Conservation (phyloP, 805 yeast species). For the Ogataea allantospora region DNA sequence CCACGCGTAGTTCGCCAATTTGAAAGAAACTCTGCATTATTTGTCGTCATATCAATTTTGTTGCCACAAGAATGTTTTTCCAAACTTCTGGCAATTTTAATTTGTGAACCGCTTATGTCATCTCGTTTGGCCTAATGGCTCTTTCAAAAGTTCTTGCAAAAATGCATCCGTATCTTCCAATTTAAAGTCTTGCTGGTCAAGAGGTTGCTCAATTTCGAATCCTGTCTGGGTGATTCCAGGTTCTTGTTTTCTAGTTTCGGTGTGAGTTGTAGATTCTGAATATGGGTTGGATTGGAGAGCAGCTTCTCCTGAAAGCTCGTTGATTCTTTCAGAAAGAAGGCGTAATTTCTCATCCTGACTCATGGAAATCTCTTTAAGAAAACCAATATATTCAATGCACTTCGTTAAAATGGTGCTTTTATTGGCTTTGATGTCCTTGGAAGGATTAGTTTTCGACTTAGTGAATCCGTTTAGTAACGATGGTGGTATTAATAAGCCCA, state of each 20-base stretch:
- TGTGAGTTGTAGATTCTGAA: background rate
- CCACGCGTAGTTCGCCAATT: slow-evolving; percentile 29
- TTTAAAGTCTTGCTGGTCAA: slow-evolving; percentile 7
- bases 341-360: slow-evolving; percentile 51
- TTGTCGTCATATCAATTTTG: slow-evolving; percentile 3
- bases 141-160: slow-evolving; percentile 17
- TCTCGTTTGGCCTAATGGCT: slow-evolving; percentile 5
- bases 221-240: background rate
- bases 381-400: slow-evolving; percentile 76
- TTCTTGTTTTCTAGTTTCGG: background rate
- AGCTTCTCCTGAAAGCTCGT: slow-evolving; percentile 16
- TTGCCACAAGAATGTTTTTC: slow-evolving; percentile 17
- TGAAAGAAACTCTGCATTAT: slow-evolving; percentile 27
- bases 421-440: slow-evolving; percentile 72
- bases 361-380: slow-evolving; percentile 58
- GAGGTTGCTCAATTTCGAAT: slow-evolving; percentile 2
- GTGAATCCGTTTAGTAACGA: slow-evolving; percentile 47
- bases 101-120: slow-evolving; percentile 4
- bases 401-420: slow-evolving; percentile 74
- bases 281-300: slow-evolving; percentile 4
- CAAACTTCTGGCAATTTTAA: background rate
- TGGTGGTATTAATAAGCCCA: slow-evolving; percentile 81
- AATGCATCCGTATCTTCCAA: slow-evolving; percentile 18
- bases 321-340: slow-evolving; percentile 40
- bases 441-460: slow-evolving; percentile 33